Base-by-base conservation (phyloP, 2,329 filamentous ascomycete genomes). In the Pseudopyrenochaeta lycopersici region DNA sequence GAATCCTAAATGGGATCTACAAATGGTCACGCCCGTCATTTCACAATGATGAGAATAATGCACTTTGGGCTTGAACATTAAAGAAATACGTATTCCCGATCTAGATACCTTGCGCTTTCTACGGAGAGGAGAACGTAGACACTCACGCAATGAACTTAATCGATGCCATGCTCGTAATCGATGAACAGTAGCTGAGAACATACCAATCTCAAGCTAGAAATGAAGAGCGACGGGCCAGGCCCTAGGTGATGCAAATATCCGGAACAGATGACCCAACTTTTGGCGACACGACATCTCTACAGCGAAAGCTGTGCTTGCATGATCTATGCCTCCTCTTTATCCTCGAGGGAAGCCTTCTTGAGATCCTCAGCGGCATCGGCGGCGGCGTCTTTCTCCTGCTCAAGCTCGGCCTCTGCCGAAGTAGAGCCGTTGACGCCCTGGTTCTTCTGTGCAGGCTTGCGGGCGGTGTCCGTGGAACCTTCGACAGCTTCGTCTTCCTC, bases 401-500 rank as follows among this genome's bases (percentile, higher is more conserved):
- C 73, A 31, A 80, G 76, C 68, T 86, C 83, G 18, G 83, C 79
- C 14, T 80, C 79, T n/a, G 84, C 83, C 36, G 79, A 79, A 18
- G 80, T 77, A 47, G 61, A 50, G 52, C 81, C 83, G 62, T 86
- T 86, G 58, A 83, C 78, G 46, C 78, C 78, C 54, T 79, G 79
- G 61, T 83, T 81, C 62, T 79, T 78, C 52, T 78, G 68, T 1
- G 82, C 78, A 17, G 80, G 79, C 74, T 86, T 85, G 75, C 83
- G 83, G 23, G 78, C 78, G n/a, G 75, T 75, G 42, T 83, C 82
- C 45, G 84, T 86, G 47, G 86, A 82, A 51, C 80, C 79, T 58
- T 81, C 77, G 54, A 74, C 68, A 54, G 80, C 81, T 60, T 83
- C 80, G n/a, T 79, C 69, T 77, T 88, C 87, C 74, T 97, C 94